A percentile compares a stretch with the other conserved stretches of the same genome.
Conservation (phyloP, 148 eudicot species). For the Heliosperma pusillum region DNA sequence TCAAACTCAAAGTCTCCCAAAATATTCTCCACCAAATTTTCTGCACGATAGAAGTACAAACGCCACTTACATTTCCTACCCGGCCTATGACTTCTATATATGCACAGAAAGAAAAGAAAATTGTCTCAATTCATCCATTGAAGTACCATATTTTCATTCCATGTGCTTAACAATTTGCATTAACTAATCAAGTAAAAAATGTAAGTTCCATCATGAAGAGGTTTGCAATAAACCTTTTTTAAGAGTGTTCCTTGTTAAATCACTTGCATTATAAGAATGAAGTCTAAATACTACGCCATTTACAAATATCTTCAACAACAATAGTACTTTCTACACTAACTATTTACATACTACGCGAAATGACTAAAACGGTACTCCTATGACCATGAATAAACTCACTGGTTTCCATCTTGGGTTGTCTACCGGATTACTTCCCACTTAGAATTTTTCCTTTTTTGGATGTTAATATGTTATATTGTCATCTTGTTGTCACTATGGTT, state of each 20-base stretch:
- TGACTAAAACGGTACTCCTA: not conserved
- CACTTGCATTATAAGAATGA: not conserved
- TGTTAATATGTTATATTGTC: not conserved
- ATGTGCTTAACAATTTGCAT: not conserved
- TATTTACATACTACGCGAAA: not conserved
- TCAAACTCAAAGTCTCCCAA: constrained; percentile 96
- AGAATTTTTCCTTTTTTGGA: not conserved
- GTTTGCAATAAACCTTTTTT: not conserved
- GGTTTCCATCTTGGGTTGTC: not conserved
- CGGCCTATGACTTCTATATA: not conserved
- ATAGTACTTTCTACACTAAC: not conserved
- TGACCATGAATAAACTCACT: not conserved
- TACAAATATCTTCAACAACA: not conserved
- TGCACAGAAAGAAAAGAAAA: not conserved
- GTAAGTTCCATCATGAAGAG: not conserved
- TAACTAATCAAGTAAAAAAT: not conserved
- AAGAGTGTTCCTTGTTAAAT: not conserved
- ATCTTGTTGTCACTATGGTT: not conserved
- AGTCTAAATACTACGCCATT: not conserved
- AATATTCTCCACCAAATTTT: constrained; percentile 89
- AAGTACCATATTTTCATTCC: not conserved
- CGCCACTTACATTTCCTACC: not conserved
- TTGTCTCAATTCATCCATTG: not conserved
- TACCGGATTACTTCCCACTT: not conserved
- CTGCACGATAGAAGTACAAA: constrained; percentile 36